Conservation (phyloP, 1,284 basidiomycete genomes). For the Puccinia coronata region DNA sequence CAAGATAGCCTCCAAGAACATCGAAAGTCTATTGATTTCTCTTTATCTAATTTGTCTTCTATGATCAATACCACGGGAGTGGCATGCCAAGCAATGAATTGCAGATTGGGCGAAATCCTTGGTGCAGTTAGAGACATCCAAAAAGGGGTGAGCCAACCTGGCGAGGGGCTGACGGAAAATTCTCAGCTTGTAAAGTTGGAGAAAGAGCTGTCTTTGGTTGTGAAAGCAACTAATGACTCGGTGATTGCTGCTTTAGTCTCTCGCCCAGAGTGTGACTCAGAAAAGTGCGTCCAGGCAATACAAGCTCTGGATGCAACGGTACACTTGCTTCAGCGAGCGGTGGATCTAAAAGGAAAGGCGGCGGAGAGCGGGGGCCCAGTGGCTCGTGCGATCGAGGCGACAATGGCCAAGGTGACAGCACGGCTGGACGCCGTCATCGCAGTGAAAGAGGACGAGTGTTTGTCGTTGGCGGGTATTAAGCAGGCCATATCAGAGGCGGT, state of each 20-base stretch:
- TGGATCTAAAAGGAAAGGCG: neutral
- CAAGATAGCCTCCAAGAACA: neutral
- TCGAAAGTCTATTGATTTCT: neutral
- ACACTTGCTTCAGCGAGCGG: neutral
- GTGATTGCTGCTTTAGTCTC: no score
- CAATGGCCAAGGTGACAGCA: neutral
- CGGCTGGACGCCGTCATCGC: neutral
- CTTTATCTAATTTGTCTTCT: neutral
- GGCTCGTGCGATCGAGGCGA: neutral
- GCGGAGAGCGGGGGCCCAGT: neutral
- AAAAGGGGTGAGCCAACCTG: no score
- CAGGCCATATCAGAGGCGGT: neutral
- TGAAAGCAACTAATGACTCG: neutral
- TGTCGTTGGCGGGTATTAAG: neutral
- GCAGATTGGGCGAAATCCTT: no score
- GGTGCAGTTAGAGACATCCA: no score
- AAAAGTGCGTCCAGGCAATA: neutral
- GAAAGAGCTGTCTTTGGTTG: neutral
- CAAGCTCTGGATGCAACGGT: neutral
- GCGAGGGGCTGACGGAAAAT: no score
- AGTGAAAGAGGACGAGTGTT: neutral
- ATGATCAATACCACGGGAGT: no score
- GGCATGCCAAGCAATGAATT: no score
- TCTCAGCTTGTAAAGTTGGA: neutral
- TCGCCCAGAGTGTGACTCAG: neutral